Evolutionary conservation across 805 yeast species (phyloP), one percentile per base, ranked within the genome.

Genomic region (Saturnispora silvae): DNA sequence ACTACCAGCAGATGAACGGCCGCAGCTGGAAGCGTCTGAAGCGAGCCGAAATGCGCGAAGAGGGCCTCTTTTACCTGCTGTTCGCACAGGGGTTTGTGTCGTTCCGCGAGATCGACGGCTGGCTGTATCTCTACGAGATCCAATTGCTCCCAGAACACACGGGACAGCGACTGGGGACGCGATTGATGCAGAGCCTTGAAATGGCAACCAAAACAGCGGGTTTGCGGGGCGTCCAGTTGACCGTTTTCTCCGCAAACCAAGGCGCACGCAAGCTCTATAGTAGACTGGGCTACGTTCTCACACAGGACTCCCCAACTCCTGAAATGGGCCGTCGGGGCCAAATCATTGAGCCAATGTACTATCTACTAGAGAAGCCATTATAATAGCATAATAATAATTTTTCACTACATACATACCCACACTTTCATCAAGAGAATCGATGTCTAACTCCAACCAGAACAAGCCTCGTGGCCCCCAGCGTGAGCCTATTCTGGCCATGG

Each of bases 401-500:
- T n/a, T n/a, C n/a, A n/a, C n/a, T n/a, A n/a, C n/a, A n/a, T n/a
- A n/a, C n/a, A n/a, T n/a, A n/a, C n/a, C n/a, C n/a, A n/a, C n/a
- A n/a, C n/a, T n/a, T n/a, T n/a, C n/a, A n/a, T n/a, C n/a, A n/a
- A n/a, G n/a, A n/a, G n/a, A n/a, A n/a, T n/a, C n/a, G n/a, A 19
- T 34, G 27, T 27, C 37, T 10, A 26, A 20, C 31, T 22, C 22
- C 20, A 34, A 28, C 27, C 20, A 28, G 24, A 40, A 38, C n/a
- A 23, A 35, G 15, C 53, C 64, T 47, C 85, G 78, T 46, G 76
- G 86, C n/a, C 97, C 96, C 20, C 82, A 82, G 64, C 80, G 85
- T 59, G 96, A 87, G 45, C 94, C 95, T 17, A 83, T 87, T 42
- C 64, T 85, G 39, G 86, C 87, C 56, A 65, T 89, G 43, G 71